phyloP scores from a whole-genome alignment of 2,329 filamentous ascomycete species.

The Paecilomyces sp. region DNA sequence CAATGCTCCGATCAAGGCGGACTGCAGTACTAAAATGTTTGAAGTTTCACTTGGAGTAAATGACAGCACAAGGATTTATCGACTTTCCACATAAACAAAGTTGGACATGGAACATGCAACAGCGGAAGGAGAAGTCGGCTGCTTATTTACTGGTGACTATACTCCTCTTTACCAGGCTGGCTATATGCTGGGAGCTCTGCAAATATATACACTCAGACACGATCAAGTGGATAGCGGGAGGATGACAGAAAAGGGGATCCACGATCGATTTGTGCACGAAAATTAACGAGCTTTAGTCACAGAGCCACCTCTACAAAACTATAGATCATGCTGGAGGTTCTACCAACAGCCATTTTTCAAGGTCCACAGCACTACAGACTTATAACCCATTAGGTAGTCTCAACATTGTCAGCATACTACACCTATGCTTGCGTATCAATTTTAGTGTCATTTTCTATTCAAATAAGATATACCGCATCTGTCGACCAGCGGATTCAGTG shows the following conservation, averaged over 20 bases:
- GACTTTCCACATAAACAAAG: constrained; percentile 49
- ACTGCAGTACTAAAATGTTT: too few relatives aligned
- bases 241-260: constrained; percentile 48
- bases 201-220: constrained; percentile 45
- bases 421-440: too few relatives aligned
- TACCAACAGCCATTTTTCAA: constrained; percentile 17
- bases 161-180: constrained; percentile 53
- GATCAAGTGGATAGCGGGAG: constrained; percentile 38
- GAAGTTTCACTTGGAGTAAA: constrained; percentile 50
- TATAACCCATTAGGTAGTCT: too few relatives aligned
- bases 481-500: too few relatives aligned
- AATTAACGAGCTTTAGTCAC: constrained; percentile 45
- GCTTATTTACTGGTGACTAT: constrained; percentile 52
- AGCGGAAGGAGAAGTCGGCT: constrained; percentile 54
- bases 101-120: constrained; percentile 55
- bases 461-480: too few relatives aligned
- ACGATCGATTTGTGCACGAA: constrained; percentile 45
- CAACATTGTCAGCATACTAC: too few relatives aligned
- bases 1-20: constrained; percentile 16
- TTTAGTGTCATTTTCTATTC: too few relatives aligned
- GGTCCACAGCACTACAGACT: too few relatives aligned
- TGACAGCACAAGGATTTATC: constrained; percentile 49
- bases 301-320: constrained; percentile 37
- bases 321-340: constrained; percentile 46
- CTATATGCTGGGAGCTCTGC: constrained; percentile 54